These are phyloP conservation scores for Salix arbutifolia DNA, from an alignment of 345 rosid species.

Conservation along the genomic window DNA sequence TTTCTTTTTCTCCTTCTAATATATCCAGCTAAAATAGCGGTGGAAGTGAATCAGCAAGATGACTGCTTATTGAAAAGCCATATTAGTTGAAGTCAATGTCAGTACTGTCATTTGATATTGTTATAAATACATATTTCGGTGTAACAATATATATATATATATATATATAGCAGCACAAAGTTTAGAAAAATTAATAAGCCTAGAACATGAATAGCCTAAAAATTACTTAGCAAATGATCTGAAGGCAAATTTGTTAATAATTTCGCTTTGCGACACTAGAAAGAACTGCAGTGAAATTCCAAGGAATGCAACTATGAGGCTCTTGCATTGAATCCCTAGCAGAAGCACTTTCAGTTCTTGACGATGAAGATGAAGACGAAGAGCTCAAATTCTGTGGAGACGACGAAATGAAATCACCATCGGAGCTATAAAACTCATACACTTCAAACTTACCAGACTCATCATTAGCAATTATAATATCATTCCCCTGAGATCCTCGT, in stretches of 20 bases:
- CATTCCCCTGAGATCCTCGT: neutral
- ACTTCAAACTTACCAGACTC: neutral
- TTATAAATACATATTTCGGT: neutral
- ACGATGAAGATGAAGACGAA: neutral
- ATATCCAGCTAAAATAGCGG: neutral
- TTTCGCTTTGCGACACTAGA: neutral
- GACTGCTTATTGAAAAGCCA: neutral
- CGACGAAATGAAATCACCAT: slow-evolving; percentile 8
- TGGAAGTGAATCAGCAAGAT: neutral
- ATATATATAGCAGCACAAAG: neutral
- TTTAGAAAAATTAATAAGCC: neutral
- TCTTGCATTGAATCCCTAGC: neutral
- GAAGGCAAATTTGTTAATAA: neutral
- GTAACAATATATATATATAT: neutral
- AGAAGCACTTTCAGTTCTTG: slow-evolving; percentile 2
- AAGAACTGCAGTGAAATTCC: slow-evolving; percentile 5
- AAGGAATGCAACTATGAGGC: neutral
- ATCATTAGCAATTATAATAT: neutral
- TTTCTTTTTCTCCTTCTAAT: neutral
- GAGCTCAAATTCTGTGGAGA: neutral
- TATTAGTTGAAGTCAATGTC: neutral
- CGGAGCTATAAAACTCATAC: neutral
- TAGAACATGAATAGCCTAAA: neutral
- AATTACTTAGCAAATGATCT: neutral
- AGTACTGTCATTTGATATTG: neutral